Percentiles rank a stretch among this genome's conserved stretches.
Evolutionary conservation across 805 yeast genomes (phyloP).

Genomic region (Yarrowia osloensis): DNA sequence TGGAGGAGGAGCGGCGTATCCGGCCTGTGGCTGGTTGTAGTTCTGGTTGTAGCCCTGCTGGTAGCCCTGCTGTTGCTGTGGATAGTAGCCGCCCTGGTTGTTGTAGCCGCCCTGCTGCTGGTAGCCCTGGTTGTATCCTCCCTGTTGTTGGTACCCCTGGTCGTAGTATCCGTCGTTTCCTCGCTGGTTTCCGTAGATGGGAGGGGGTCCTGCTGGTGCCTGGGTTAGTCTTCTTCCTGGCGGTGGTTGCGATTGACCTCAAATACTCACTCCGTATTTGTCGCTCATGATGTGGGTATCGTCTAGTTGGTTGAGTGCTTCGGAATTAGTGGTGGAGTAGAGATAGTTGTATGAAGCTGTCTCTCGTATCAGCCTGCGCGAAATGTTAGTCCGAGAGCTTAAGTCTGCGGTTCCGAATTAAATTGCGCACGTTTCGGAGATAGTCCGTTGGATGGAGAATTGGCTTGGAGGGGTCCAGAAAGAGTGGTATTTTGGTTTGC

Average conservation of each 20-base stretch:
- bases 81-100: slow-evolving; percentile 32
- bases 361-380: slow-evolving; percentile 15
- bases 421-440: slow-evolving; percentile 12
- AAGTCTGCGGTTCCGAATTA: neutral
- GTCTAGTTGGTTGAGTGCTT: neutral
- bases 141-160: slow-evolving; percentile 32
- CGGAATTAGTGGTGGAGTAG: neutral
- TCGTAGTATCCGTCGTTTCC: slow-evolving; percentile 27
- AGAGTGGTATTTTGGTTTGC: neutral
- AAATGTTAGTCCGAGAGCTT: slow-evolving; percentile 22
- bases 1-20: slow-evolving; percentile 32
- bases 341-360: neutral
- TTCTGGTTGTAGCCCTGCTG: slow-evolving; percentile 32
- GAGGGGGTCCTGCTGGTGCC: slow-evolving; percentile 29
- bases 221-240: neutral
- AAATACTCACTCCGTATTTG: slow-evolving; percentile 26
- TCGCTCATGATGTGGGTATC: slow-evolving; percentile 12
- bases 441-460: too few relatives aligned
- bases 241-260: too few relatives aligned
- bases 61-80: slow-evolving; percentile 31
- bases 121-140: slow-evolving; percentile 22
- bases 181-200: slow-evolving; percentile 26
- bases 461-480: too few relatives aligned
- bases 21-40: slow-evolving; percentile 31
- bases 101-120: slow-evolving; percentile 25